phyloP scores from a whole-genome alignment of 306 rosid species.

The Cicer pinnatifidum region DNA sequence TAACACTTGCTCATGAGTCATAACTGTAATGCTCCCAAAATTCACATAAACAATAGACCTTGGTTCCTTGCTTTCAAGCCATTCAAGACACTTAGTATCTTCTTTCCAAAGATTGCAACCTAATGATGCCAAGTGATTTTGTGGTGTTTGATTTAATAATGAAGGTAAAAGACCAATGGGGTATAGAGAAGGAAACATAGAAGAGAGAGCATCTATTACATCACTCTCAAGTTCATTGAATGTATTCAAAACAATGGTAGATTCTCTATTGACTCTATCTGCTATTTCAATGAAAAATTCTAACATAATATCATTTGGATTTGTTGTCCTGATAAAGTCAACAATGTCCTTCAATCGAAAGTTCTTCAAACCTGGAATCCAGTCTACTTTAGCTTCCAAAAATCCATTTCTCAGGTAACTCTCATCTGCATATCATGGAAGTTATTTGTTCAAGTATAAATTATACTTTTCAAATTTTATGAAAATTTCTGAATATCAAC shows the following conservation, averaged over 20 bases:
- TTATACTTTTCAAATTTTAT: too few species aligned
- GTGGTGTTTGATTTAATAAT: neutral
- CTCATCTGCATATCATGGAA: constrained; percentile 35
- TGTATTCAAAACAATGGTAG: constrained; percentile 32
- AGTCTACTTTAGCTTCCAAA: constrained; percentile 27
- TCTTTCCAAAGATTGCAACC: constrained; percentile 33
- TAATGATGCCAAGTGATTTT: neutral
- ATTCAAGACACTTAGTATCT: constrained; percentile 9
- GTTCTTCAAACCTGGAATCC: constrained; percentile 29
- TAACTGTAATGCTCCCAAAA: constrained; percentile 31
- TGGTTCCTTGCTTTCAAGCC: constrained; percentile 26
- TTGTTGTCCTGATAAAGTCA: neutral
- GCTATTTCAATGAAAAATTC: neutral
- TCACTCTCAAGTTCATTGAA: constrained; percentile 32
- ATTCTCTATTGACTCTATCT: neutral
- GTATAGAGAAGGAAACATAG: neutral
- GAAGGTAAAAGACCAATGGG: constrained; percentile 22
- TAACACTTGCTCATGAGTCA: neutral
- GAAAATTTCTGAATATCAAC: too few species aligned
- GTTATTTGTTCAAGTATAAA: too few species aligned
- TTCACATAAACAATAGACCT: constrained; percentile 23
- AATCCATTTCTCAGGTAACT: constrained; percentile 40
- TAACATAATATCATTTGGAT: neutral
- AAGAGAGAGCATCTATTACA: constrained; percentile 17
- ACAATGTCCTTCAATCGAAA: constrained; percentile 21